Evolutionary conservation across 306 rosid species (phyloP), one percentile per base, ranked within the genome.

Genomic region (Rosa chinensis): DNA sequence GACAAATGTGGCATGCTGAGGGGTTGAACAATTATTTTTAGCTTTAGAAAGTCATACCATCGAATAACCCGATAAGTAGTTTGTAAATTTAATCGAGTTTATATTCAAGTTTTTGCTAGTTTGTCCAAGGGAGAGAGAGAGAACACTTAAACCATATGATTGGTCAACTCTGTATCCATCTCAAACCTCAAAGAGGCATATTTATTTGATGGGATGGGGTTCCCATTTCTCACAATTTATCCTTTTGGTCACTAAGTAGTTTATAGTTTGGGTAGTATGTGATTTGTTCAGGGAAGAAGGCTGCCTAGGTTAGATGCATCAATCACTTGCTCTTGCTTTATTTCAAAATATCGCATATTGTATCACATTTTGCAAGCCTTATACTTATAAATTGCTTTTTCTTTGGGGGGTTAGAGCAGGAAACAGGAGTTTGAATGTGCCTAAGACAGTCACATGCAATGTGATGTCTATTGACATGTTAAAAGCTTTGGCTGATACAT

Each of bases 391-490:
- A 18, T 25, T 40, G 52, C 61, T 18, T 11, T 70, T 80, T 71
- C 43, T 11, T 52, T 43, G n/a, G 70, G 18, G 66, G 69, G 28
- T 77, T 84, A 92, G 98, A 88, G 83, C 91, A 85, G 98, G 85
- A 81, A 67, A 82, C 79, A 80, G 68, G 75, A 86, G 74, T 74
- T 85, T 90, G 86, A 83, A 83, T 72, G 77, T 89, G 78, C 99
- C 96, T 13, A 92, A 91, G 90, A 89, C 97, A 84, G 81, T 95
- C 80, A 90, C 99, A 72, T 86, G 93, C 70, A 85, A 52, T 55
- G 90, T 95, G 68, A 80, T 92, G 83, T 92, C 99, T 47, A 83
- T 78, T 77, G 98, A 91, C 62, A 80, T 86, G 73, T 84, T 95
- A 84, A 92, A 91, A 83, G 70, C 87, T 75, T 82, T 95, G 88